Percentiles rank a stretch among this genome's conserved stretches.
phyloP scores from a whole-genome alignment of 2,329 filamentous ascomycete species.

The Colletotrichum viniferum region DNA sequence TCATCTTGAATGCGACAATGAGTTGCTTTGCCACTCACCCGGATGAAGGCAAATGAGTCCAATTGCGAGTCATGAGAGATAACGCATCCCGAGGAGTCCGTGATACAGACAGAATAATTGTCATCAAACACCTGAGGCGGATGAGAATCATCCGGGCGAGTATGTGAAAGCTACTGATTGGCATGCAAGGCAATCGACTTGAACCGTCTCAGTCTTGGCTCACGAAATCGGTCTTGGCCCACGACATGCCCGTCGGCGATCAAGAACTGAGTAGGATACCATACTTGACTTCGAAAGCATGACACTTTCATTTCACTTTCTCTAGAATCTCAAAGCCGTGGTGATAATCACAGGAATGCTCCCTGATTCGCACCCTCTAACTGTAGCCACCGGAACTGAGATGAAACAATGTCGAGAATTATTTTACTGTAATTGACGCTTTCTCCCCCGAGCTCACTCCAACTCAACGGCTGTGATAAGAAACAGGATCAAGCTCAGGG shows the following conservation, averaged over 20 bases:
- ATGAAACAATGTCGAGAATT: neutral
- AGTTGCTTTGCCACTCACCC: neutral
- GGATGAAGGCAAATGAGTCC: neutral
- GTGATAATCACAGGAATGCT: neutral
- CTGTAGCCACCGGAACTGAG: fast-evolving
- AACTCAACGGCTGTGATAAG: fast-evolving
- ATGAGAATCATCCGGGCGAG: neutral
- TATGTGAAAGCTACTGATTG: neutral
- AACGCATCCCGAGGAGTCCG: neutral
- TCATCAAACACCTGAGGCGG: neutral
- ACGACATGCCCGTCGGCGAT: neutral
- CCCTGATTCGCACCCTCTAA: fast-evolving
- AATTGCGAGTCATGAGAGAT: neutral
- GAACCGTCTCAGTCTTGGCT: neutral
- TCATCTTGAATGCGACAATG: neutral
- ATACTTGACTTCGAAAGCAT: neutral
- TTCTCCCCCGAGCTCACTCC: neutral
- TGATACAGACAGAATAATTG: neutral
- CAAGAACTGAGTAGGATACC: neutral
- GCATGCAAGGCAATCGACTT: neutral
- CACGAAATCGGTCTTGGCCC: neutral
- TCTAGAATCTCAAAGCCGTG: neutral
- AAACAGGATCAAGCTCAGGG: fast-evolving
- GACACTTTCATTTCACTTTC: neutral
- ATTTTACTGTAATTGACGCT: no score